Evolutionary conservation across 2,329 filamentous ascomycete genomes (phyloP), one percentile per base, ranked within the genome.

Genomic region (Talaromyces sp.): DNA sequence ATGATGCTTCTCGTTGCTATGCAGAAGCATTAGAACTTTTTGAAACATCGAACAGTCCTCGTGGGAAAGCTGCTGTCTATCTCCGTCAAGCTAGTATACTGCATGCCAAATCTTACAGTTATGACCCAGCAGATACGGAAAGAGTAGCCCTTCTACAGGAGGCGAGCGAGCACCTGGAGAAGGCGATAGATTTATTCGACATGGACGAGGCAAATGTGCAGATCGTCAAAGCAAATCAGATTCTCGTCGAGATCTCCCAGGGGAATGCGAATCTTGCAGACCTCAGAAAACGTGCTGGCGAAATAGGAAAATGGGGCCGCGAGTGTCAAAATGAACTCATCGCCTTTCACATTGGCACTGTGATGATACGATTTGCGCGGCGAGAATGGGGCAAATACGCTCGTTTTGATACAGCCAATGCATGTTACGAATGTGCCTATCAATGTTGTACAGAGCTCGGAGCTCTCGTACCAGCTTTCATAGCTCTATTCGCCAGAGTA

Each of bases 21-120:
- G 65, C 70, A 25, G 54, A 65, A 22, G 69, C 69, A 2, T 35
- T 69, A 3, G 41, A 63, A 2, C 49, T 69, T 15, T 72, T 72
- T 41, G 33, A 58, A 15, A 25, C 45, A 33, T 57, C 59, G 10
- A 60, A 65, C 17, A 68, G 67, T 43, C 66, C 66, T 35, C 68
- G 70, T 8, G 70, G 70, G 7, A 68, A 70, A 45, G 70, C 70
- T 13, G 67, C 69, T 0, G 66, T 69, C 27, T 39, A 71, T 31
- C 68, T 72, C 27, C 67, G 70, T 22, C 70, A 70, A 27, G 70
- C 62, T 13, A 70, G 69, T 57, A 70, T 69, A 41, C 39, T 71
- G 13, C 70, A 72, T 66, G 62, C 62, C 35, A 13, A 27, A 11
- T 65, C 63, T 25, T 69, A 67, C 60, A 65, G 15, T 25, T 63